These are phyloP conservation scores for Scutellaria baicalensis DNA, from an alignment of 257 asterid species.

Conservation along the genomic window DNA sequence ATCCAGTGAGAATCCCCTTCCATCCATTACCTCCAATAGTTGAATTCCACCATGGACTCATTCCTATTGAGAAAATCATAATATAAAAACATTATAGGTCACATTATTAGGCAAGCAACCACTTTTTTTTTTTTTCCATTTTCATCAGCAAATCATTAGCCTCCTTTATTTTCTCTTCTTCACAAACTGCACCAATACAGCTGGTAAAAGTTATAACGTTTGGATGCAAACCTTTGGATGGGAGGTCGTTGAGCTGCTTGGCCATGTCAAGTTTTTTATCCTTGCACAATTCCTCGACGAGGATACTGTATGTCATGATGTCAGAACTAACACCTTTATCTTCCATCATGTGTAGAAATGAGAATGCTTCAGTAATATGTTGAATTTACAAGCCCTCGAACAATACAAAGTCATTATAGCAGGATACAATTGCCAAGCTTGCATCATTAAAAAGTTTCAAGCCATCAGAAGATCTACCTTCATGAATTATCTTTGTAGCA, in stretches of 20 bases:
- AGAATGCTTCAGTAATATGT: background rate
- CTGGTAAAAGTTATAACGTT: background rate
- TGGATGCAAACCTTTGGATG: no score
- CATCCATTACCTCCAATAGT: background rate
- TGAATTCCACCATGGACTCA: background rate
- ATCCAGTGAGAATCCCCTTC: background rate
- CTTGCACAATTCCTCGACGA: no score
- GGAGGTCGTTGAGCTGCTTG: no score
- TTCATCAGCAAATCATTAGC: background rate
- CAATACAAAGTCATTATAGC: background rate
- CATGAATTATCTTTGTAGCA: constrained; percentile 5
- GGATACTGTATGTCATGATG: no score
- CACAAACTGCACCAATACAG: background rate
- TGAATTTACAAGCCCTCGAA: background rate
- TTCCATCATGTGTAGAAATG: background rate
- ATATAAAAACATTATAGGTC: background rate
- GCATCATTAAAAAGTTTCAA: background rate
- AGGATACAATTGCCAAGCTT: background rate
- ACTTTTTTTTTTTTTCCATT: background rate
- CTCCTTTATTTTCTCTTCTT: background rate
- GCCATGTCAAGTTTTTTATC: no score
- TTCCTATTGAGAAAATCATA: background rate
- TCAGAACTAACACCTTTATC: background rate
- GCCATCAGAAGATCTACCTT: background rate
- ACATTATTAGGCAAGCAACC: background rate